phyloP scores from a whole-genome alignment of 202 grass and related monocot genomes.

The Digitaria exilis region DNA sequence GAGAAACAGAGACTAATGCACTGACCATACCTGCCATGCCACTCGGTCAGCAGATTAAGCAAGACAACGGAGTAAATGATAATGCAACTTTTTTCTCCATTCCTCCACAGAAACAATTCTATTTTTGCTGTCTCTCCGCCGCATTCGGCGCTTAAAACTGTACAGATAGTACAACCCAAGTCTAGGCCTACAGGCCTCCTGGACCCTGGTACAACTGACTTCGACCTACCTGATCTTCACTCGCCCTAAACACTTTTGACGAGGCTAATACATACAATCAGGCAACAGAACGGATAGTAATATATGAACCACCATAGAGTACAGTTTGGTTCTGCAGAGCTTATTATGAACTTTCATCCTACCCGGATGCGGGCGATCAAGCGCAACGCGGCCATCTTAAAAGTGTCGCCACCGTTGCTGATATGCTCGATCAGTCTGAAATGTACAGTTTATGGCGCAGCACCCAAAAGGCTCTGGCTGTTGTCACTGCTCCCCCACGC shows the following conservation, averaged over 20 bases:
- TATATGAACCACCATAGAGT: background rate
- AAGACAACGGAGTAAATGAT: background rate
- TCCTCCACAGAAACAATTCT: background rate
- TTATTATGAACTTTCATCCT: background rate
- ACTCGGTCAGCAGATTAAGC: background rate
- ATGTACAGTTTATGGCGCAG: background rate
- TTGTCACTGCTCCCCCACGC: constrained; percentile 37
- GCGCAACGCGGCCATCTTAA: constrained; percentile 25
- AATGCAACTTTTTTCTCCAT: background rate
- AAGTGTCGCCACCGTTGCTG: background rate
- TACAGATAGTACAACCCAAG: background rate
- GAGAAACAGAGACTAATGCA: background rate
- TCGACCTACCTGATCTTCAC: background rate
- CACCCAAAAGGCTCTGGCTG: constrained; percentile 41
- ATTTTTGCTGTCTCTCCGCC: background rate
- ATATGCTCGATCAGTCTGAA: background rate
- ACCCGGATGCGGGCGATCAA: background rate
- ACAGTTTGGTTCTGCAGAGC: constrained; percentile 12
- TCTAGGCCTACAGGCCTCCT: background rate
- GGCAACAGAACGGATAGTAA: background rate
- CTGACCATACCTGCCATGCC: background rate
- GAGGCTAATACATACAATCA: background rate
- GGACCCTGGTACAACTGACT: background rate
- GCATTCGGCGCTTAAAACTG: background rate
- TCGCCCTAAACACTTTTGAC: background rate